Percentiles rank a stretch among this genome's conserved stretches.
Evolutionary conservation across 768 basidiomycete genomes (phyloP).

Genomic region (Mycena amicta): DNA sequence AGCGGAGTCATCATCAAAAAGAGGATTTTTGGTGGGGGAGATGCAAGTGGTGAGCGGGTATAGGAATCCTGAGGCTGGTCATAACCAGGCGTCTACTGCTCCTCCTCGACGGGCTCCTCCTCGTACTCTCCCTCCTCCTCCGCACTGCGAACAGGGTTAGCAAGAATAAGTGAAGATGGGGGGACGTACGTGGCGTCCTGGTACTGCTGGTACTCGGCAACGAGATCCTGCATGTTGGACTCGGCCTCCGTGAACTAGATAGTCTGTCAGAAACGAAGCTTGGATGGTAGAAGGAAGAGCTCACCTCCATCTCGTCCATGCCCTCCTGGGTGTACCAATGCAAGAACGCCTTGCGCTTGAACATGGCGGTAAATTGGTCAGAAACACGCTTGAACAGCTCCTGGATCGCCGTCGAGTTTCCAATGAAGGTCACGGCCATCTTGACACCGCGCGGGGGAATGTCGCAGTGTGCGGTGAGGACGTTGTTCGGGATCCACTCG

Average conservation of each 20-base stretch:
- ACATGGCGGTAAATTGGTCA: slow-evolving; percentile 99
- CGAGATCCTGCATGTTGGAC: slow-evolving; percentile 98
- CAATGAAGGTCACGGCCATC: slow-evolving; percentile 97
- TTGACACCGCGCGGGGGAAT: slow-evolving; percentile 93
- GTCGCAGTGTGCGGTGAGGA: slow-evolving; percentile 97
- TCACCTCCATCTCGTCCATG: slow-evolving; percentile 96
- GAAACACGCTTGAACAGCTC: slow-evolving; percentile 98
- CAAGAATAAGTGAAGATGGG: neutral
- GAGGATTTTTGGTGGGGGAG: neutral
- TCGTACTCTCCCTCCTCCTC: slow-evolving; percentile 91
- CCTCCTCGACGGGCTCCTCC: slow-evolving; percentile 72
- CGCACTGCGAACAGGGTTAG: slow-evolving; percentile 47
- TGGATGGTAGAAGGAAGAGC: slow-evolving; percentile 17
- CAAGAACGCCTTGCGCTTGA: slow-evolving; percentile 97
- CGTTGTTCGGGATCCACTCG: slow-evolving; percentile 99
- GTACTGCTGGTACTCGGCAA: slow-evolving; percentile 97
- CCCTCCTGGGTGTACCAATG: slow-evolving; percentile 99
- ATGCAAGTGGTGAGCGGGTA: too few species aligned
- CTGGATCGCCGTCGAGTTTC: slow-evolving; percentile 96
- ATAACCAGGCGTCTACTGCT: slow-evolving; percentile 25
- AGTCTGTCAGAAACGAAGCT: neutral
- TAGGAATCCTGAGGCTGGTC: too few species aligned
- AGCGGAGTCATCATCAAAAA: neutral
- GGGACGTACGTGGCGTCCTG: slow-evolving; percentile 83
- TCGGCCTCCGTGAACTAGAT: slow-evolving; percentile 92